Percentiles rank a stretch among this genome's conserved stretches.
phyloP scores from a whole-genome alignment of 2,329 filamentous ascomycete species.

The Penicillium sclerotigenum region DNA sequence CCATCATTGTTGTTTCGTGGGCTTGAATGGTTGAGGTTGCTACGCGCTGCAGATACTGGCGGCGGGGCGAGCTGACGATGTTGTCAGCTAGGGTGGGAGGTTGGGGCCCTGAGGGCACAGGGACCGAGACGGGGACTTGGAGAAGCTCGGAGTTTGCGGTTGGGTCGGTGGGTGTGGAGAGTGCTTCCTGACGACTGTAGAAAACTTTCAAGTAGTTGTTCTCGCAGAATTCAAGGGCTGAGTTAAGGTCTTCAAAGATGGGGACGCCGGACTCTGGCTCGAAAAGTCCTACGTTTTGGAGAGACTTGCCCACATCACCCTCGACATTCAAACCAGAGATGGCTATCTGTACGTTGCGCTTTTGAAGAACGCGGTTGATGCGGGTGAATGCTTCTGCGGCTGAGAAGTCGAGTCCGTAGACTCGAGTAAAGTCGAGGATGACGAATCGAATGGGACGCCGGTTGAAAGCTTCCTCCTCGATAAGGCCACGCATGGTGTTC shows the following conservation, averaged over 20 bases:
- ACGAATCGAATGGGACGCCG: slow-evolving; percentile 81
- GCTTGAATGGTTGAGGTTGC: slow-evolving; percentile 68
- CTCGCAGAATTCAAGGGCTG: slow-evolving; percentile 88
- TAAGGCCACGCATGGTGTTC: slow-evolving; percentile 74
- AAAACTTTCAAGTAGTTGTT: slow-evolving; percentile 85
- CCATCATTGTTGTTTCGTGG: slow-evolving; percentile 50
- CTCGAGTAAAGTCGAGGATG: slow-evolving; percentile 82
- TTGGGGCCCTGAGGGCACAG: slow-evolving; percentile 13
- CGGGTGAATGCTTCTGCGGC: slow-evolving; percentile 93
- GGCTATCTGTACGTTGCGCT: slow-evolving; percentile 74
- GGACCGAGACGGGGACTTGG: slow-evolving; percentile 29
- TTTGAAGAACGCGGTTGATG: slow-evolving; percentile 77
- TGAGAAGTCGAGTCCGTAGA: slow-evolving; percentile 92
- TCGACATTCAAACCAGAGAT: slow-evolving; percentile 78
- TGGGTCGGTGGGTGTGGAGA: slow-evolving; percentile 22
- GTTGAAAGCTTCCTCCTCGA: slow-evolving; percentile 77
- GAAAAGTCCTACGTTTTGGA: slow-evolving; percentile 80
- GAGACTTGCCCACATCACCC: slow-evolving; percentile 70
- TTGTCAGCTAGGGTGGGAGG: slow-evolving; percentile 46
- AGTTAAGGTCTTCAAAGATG: slow-evolving; percentile 86
- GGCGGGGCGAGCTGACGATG: slow-evolving; percentile 72
- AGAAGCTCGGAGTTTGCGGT: slow-evolving; percentile 5
- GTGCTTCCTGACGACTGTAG: slow-evolving; percentile 63
- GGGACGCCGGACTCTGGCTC: slow-evolving; percentile 70
- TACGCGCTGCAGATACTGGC: slow-evolving; percentile 71